Evolutionary conservation across 306 rosid species (phyloP), one percentile per base, ranked within the genome.

Genomic region (Lagenaria siceraria): DNA sequence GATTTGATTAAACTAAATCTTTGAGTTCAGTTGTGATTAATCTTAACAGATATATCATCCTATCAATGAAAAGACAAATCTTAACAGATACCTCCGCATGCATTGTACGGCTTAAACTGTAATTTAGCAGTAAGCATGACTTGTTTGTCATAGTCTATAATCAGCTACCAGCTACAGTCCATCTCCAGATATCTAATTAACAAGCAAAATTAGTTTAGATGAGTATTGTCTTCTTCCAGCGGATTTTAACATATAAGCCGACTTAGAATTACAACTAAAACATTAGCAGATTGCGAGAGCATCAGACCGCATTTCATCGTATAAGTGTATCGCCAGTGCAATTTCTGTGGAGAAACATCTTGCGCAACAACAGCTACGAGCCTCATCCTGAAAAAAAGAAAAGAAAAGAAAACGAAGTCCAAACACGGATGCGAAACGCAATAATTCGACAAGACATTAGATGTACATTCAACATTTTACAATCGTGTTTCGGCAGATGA

Each of bases 291-390:
- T 65, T 36, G 7, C 35, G 55, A n/a, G n/a, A n/a, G n/a, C 75
- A 42, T 6, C 55, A 40, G 36, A 69, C 19, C 10, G 35, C 36
- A 43, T 24, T 42, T 70, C 14, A 42, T 70, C 27, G 10, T 69
- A 69, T 24, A 68, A 87, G 90, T 12, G 89, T 84, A 77, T 86
- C 86, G 15, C 81, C 75, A 25, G 82, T 35, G 85, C 89, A 81
- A 90, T 88, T 78, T 87, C 91, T 55, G 87, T 25, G 87, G 24
- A 90, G 87, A 83, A 89, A 87, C 80, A 83, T 90, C 85, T 46
- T 83, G 88, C 27, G 90, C 84, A 65, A 89, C 91, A 83, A 86
- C 88, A 52, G 89, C 91, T 73, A 86, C 90, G 55, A 89, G 82
- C 83, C 90, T 81, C 77, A 83, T 89, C 86, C 91, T 87, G 88